Evolutionary conservation across 345 rosid genomes (phyloP), one percentile per base, ranked within the genome.

Genomic region (Carallia pectinifolia): DNA sequence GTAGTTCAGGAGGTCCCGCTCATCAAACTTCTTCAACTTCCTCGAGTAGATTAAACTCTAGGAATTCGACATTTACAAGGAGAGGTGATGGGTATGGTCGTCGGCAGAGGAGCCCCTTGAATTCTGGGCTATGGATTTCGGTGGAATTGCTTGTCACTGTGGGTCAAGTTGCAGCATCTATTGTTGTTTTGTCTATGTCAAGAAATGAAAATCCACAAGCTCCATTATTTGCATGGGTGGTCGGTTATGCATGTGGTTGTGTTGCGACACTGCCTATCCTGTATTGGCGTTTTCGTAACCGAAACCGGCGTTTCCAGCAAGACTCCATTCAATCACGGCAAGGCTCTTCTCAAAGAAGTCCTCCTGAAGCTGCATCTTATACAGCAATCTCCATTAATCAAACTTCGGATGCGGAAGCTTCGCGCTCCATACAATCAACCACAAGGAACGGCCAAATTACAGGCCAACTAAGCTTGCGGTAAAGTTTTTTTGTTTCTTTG

Each of bases 241-340:
- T 92, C 50, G 97, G 96, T 55, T 92, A 92, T 81, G 90, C 96
- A 29, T 84, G 83, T 74, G 96, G 96, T 47, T 89, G 97, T 76
- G 77, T 89, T 8, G 91, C 92, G 52, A 88, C 86, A 17, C 91
- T 92, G 66, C 97, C 97, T 58, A 74, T 92, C 67, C 88, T 92
- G 10, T 92, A 84, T 64, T 92, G 97, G 90, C 91, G 90, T 66
- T 92, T 81, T 60, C 81, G 75, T 63, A 77, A 82, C 68, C 86
- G 88, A 50, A 77, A 81, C 68, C 77, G n/a, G 66, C 75, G 71
- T 73, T 18, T 58, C 10, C 76, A 67, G 63, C 90, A 81, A 71
- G 87, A 86, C 48, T 72, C 86, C 4, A 44, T 79, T 23, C 88
- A 72, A 19, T 73, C 72, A 13, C 83, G 40, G 71, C 83, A 60